phyloP scores from a whole-genome alignment of 169 alveolate genomes.

The Eimeria sp. region DNA sequence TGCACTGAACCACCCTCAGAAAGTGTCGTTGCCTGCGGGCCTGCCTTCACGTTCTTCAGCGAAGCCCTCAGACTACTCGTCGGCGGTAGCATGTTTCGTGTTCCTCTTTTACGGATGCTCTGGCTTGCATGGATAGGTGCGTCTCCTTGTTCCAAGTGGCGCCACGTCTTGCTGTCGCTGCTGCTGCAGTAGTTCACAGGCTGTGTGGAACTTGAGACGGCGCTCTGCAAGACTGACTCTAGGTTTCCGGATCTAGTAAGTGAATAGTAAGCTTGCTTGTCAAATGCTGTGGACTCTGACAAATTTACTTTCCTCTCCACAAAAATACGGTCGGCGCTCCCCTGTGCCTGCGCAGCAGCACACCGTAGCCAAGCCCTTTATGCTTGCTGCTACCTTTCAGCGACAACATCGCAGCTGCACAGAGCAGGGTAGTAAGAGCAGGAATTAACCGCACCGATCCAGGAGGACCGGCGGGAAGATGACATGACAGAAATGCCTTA shows the following conservation, averaged over 20 bases:
- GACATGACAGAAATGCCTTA: neutral
- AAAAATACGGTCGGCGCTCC: too few relatives aligned
- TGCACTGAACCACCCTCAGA: neutral
- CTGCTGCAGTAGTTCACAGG: neutral
- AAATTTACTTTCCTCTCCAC: neutral
- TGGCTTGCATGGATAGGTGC: neutral
- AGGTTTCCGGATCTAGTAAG: neutral
- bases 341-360: neutral
- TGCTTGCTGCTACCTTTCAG: neutral
- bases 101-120: neutral
- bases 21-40: neutral
- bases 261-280: neutral
- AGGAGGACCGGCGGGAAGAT: neutral
- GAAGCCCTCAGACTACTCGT: neutral
- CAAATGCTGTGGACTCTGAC: slow-evolving; percentile 19
- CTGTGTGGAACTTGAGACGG: neutral
- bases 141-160: neutral
- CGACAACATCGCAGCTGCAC: neutral
- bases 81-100: neutral
- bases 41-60: neutral
- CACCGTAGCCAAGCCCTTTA: neutral
- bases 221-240: slow-evolving; percentile 12
- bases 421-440: neutral
- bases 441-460: neutral
- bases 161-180: neutral